Evolutionary conservation across 495 filamentous ascomycete species (phyloP).

Genomic region (Penicillium daleae): DNA sequence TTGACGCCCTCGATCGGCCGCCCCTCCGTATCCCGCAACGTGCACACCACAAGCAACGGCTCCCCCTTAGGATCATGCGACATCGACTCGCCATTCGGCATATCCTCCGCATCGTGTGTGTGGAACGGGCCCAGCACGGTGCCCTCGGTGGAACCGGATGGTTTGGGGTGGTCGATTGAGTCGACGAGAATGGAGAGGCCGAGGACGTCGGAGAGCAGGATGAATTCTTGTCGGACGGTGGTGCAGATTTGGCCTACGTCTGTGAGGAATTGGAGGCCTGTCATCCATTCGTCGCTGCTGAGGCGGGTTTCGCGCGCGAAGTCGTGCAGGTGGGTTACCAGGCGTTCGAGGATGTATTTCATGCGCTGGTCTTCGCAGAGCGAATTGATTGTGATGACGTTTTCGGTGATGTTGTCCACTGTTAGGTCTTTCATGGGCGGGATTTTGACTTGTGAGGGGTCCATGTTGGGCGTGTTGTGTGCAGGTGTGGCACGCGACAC

Average conservation of each 20-base stretch:
- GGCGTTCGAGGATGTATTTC: conserved; percentile 71
- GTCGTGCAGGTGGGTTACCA: conserved; percentile 81
- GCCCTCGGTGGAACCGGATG: conserved; percentile 73
- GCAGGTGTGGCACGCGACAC: background rate
- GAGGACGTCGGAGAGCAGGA: conserved; percentile 89
- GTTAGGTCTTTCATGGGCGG: conserved; percentile 73
- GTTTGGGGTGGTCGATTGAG: conserved; percentile 90
- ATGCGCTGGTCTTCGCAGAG: conserved; percentile 66
- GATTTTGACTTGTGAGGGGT: conserved; percentile 54
- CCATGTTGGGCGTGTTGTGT: conserved; percentile 39
- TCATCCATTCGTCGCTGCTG: conserved; percentile 81
- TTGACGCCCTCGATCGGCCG: conserved; percentile 70
- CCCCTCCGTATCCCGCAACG: conserved; percentile 68
- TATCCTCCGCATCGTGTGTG: conserved; percentile 78
- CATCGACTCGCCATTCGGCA: conserved; percentile 68
- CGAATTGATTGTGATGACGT: conserved; percentile 74
- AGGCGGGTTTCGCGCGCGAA: conserved; percentile 81
- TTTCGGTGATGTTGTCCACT: conserved; percentile 82
- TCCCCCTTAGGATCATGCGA: conserved; percentile 62
- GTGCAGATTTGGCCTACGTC: conserved; percentile 73
- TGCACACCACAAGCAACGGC: conserved; percentile 78
- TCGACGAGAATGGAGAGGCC: conserved; percentile 90
- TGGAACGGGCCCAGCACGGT: conserved; percentile 94
- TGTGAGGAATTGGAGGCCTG: conserved; percentile 69
- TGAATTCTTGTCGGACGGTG: conserved; percentile 85